A percentile compares a stretch with the other conserved stretches of the same genome.
These are phyloP conservation scores for Westerdykella ornata DNA, from an alignment of 2,329 filamentous ascomycete species.

Conservation along the genomic window DNA sequence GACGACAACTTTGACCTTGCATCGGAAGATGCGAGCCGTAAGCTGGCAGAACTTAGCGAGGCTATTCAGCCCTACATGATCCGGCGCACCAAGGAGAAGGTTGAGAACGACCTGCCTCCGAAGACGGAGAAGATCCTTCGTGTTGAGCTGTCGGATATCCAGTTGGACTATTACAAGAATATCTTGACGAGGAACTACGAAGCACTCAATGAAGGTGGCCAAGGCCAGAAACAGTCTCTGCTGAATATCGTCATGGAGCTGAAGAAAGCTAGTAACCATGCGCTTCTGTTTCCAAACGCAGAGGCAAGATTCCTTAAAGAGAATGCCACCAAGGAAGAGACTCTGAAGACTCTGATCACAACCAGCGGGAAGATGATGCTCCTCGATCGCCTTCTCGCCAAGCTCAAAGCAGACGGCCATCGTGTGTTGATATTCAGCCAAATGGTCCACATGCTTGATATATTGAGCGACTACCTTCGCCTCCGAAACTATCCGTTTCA, in stretches of 20 bases:
- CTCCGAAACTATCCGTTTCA: constrained; percentile 94
- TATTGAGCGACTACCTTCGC: constrained; percentile 88
- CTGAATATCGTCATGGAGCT: constrained; percentile 99
- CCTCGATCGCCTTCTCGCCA: constrained; percentile 86
- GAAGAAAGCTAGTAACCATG: constrained; percentile 98
- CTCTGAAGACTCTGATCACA: constrained; percentile 85
- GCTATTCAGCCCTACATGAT: constrained; percentile 92
- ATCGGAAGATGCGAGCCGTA: constrained; percentile 74
- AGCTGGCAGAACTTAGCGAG: constrained; percentile 76
- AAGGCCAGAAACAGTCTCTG: constrained; percentile 87
- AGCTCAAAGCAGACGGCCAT: constrained; percentile 88
- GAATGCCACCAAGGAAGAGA: constrained; percentile 76
- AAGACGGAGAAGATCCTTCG: constrained; percentile 99
- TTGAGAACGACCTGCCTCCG: constrained; percentile 90
- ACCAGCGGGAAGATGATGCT: constrained; percentile 99
- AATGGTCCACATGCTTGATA: constrained; percentile 98
- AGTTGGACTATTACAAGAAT: constrained; percentile 98
- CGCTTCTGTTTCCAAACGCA: constrained; percentile 93
- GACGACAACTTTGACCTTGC: constrained; percentile 85
- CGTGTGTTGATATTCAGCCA: constrained; percentile 97
- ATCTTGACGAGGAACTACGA: constrained; percentile 95
- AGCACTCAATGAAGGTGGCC: constrained; percentile 82
- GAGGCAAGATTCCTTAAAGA: constrained; percentile 83
- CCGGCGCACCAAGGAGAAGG: constrained; percentile 91
- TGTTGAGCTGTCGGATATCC: constrained; percentile 91